Evolutionary conservation across 2,329 filamentous ascomycete genomes (phyloP), one percentile per base, ranked within the genome.

Genomic region (Arthrobotrys pseudoclavata): DNA sequence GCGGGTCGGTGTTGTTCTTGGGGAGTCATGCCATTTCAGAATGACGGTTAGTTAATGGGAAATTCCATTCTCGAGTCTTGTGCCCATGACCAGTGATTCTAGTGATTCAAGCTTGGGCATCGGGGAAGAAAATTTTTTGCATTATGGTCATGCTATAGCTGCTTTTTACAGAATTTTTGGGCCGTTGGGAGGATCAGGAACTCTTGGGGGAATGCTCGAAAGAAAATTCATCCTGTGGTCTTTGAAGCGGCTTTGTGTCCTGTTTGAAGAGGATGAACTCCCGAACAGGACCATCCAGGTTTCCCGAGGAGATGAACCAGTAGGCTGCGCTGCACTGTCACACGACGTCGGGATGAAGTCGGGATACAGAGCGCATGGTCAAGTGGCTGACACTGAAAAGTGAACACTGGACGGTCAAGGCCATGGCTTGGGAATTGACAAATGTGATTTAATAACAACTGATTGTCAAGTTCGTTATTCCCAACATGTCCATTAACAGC

Each of bases 391-490:
- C n/a, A n/a, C n/a, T n/a, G n/a, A n/a, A n/a, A 34, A 29, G 3
- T 29, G 26, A 42, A n/a, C 29, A 57, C 52, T n/a, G 37, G 53
- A n/a, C 29, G 47, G 20, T 7, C 47, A 24, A 3, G 18, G 22
- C 18, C 47, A 45, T 45, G 42, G 42, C 24, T 63, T 64, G 42
- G 60, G 48, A 50, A 40, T 40, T 40, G 15, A 15, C 20, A 10
- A 45, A 62, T 67, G 64, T n/a, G 66, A 76, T 42, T 18, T 42
- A 70, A 70, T 76, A 60, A 60, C 64, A 55, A 52, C 45, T 26
- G 34, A 26, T 42, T 26, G 55, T 12, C 37, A 55, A 53, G 26
- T 68, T 67, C 24, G 15, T 57, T 67, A 37, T 29, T 52, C 71
- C 71, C 71, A 68, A 69, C 71, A 45, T 18, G 42, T 40, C 15